These are phyloP conservation scores for Lactifluus subvellereus DNA, from an alignment of 768 basidiomycete genomes.

Conservation along the genomic window DNA sequence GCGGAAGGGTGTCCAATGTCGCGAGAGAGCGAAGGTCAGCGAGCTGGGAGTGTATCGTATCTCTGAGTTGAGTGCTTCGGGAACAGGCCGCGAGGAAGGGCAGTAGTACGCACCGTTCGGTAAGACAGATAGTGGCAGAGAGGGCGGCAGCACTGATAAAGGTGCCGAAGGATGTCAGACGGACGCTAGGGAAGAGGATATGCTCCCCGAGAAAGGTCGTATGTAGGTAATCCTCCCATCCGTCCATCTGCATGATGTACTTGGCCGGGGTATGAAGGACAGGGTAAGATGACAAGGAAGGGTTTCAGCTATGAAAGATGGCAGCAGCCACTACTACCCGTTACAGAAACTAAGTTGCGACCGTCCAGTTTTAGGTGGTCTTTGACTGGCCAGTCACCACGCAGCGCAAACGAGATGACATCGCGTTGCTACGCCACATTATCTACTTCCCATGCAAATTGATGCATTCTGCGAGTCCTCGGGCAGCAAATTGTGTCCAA, in stretches of 20 bases:
- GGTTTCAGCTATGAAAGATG: no score
- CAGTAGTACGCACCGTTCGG: conserved; percentile 46
- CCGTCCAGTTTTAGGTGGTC: no score
- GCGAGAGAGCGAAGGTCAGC: conserved; percentile 45
- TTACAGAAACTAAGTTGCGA: not conserved
- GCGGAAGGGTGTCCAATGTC: conserved; percentile 41
- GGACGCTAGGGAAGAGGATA: conserved; percentile 37
- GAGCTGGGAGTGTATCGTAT: conserved; percentile 33
- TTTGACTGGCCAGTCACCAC: not conserved
- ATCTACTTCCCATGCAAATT: not conserved
- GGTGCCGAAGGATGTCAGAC: conserved; percentile 42
- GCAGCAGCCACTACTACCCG: no score
- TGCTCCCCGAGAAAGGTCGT: conserved; percentile 41
- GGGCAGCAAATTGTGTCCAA: no score
- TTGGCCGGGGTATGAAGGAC: not conserved
- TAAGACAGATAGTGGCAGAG: conserved; percentile 43
- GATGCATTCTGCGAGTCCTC: not conserved
- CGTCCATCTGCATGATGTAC: conserved; percentile 34
- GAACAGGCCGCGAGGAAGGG: not conserved
- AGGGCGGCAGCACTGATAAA: conserved; percentile 46
- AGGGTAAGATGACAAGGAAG: not conserved
- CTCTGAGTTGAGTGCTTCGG: not conserved
- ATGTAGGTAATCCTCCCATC: conserved; percentile 45
- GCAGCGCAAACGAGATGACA: not conserved
- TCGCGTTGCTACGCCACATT: not conserved